Conservation (phyloP, 1,139 yeast species). For the Pichia sp. region DNA sequence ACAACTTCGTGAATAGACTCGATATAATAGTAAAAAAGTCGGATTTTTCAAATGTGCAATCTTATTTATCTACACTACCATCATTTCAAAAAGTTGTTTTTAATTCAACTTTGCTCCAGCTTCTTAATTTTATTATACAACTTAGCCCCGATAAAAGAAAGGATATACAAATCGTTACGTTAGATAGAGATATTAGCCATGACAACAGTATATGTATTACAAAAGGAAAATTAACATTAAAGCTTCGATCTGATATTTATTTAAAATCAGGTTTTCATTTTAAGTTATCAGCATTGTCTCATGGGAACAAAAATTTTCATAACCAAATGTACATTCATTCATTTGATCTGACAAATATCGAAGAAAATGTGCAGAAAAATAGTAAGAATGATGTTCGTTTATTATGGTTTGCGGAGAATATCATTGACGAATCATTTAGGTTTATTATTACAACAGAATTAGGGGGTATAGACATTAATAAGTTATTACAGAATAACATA, state of each 20-base stretch:
- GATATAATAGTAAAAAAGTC: conserved; percentile 14
- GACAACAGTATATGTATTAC: conserved; percentile 30
- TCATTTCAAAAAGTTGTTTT: not conserved
- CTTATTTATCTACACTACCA: not conserved
- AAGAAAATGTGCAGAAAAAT: conserved; percentile 14
- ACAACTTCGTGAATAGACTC: conserved; percentile 25
- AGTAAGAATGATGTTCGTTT: conserved; percentile 30
- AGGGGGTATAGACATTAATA: not conserved
- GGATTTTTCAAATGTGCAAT: conserved; percentile 1
- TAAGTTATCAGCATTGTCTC: conserved; percentile 17
- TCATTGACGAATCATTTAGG: conserved; percentile 5
- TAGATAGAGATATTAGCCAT: conserved; percentile 26
- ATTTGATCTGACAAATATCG: conserved; percentile 18
- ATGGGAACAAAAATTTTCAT: conserved; percentile 21
- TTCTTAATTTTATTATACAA: conserved; percentile 3
- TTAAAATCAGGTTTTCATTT: conserved; percentile 31
- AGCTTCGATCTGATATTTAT: conserved; percentile 30
- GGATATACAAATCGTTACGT: conserved; percentile 12
- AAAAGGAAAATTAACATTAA: conserved; percentile 28
- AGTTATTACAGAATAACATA: not conserved
- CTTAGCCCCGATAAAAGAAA: not conserved
- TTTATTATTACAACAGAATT: conserved; percentile 10
- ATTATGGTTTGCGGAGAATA: conserved; percentile 35
- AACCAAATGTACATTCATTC: conserved; percentile 20
- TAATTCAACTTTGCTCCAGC: not conserved